Conservation (phyloP, 768 basidiomycete species). For the Boletus subcaerulescens region DNA sequence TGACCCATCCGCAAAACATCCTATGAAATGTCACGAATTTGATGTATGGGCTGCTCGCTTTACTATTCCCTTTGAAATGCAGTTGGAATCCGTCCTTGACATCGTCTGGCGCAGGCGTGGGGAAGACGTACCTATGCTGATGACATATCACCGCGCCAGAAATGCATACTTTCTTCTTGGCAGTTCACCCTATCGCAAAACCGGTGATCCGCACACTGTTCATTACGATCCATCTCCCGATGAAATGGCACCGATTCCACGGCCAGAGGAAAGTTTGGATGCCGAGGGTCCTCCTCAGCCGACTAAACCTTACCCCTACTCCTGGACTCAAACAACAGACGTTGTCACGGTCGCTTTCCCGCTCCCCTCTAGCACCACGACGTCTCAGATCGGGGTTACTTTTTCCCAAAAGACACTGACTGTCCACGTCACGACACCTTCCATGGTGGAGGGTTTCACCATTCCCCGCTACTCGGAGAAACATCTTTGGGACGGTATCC, state of each 20-base stretch:
- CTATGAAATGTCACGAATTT: constrained; percentile 43
- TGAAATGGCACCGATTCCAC: constrained; percentile 70
- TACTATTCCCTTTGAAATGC: constrained; percentile 38
- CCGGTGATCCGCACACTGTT: constrained; percentile 31
- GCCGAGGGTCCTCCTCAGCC: constrained; percentile 27
- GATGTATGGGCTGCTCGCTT: constrained; percentile 66
- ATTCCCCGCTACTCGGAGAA: constrained; percentile 61
- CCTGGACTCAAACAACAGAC: constrained; percentile 88
- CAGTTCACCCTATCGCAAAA: constrained; percentile 50
- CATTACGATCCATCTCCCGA: constrained; percentile 59
- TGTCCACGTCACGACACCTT: constrained; percentile 50
- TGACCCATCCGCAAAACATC: constrained; percentile 15
- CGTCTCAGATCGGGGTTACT: constrained; percentile 59
- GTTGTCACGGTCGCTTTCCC: constrained; percentile 82
- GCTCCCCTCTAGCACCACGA: constrained; percentile 67
- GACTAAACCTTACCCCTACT: constrained; percentile 73
- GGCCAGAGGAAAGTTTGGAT: constrained; percentile 55
- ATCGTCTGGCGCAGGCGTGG: constrained; percentile 71
- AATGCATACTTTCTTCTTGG: constrained; percentile 56
- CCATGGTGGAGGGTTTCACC: constrained; percentile 29
- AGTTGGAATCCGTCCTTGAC: constrained; percentile 39
- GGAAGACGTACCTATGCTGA: constrained; percentile 63
- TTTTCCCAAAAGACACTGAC: constrained; percentile 67
- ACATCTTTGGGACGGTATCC: constrained; percentile 77
- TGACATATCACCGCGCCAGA: constrained; percentile 44